Evolutionary conservation across 306 rosid species (phyloP), one percentile per base, ranked within the genome.

Genomic region (Sechiopsis laciniata): DNA sequence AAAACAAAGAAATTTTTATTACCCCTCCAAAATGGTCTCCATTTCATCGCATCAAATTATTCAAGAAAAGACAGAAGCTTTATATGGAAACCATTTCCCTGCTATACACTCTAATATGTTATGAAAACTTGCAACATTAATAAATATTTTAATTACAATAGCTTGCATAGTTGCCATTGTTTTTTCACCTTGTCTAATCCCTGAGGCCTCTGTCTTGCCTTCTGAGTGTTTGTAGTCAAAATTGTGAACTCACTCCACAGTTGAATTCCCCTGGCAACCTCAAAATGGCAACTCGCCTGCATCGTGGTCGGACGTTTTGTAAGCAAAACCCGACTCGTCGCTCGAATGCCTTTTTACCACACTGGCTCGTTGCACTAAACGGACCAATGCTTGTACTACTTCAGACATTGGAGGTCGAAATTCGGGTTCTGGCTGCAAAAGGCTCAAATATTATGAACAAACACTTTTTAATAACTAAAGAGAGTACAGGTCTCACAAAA

Each of bases 391-490:
- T 88, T 94, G 99, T 81, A 94, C 99, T 69, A 94, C 96, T 85
- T 94, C 97, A 0, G 97, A 94, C 99, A 94, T 94, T 19, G 97
- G 99, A 53, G 99, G 99, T 69, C 96, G 92, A 58, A 94, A 91
- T 78, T 94, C 96, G 0, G 96, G 97, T 68, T 94, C 96, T 55
- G 97, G 92, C 97, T 94, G 80, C 6, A 52, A n/a, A 78, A 2
- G 62, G 65, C 35, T 75, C 17, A 11, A 66, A 17, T 4, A 17
- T 66, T 45, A 65, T 42, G 71, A 17, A 17, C 17, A 0, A 32
- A 32, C 22, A 63, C 14, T 62, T 32, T 63, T 8, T 50, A 63
- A 35, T 35, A 35, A 35, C 22, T 61, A 14, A 42, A 26, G 62
- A 56, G 64, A 60, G 66, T 60, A 13, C 15, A 37, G 7, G 2